Evolutionary conservation across 2,329 filamentous ascomycete species (phyloP), one percentile per base, ranked within the genome.

Genomic region (Ceratocystis ficicola): DNA sequence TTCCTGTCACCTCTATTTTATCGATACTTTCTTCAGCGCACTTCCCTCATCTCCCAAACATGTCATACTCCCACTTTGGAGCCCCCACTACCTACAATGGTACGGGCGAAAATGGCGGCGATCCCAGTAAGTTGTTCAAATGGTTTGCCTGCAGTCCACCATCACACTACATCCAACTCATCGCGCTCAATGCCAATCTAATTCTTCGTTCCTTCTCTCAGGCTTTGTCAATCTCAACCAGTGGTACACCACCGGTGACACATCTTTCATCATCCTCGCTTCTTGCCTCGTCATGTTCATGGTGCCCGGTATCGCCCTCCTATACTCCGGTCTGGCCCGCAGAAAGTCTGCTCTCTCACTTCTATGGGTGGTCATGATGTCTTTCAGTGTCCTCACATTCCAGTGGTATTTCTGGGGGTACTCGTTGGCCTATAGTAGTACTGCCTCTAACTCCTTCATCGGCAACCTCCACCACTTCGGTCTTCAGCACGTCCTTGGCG

Each of bases 401-500:
- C 94, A 99, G 79, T 99, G 94, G 94, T 97, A 96, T 74, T 96
- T 99, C 76, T 97, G 94, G 93, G 94, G 94, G 46, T 99, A 96
- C 77, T 96, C 93, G 15, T 81, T 99, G 68, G 92, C 93, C 64
- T 96, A 97, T 77, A 94, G 89, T 73, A 81, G 83, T 55, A 85
- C 85, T 15, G 89, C 87, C 3, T 90, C 84, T 70, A 96, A 89
- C 77, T 88, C 89, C 64, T 97, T 89, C 78, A 97, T 99, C 73
- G 94, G 94, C 65, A 85, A 97, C 75, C 78, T 99, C 66, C 82
- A 86, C 71, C 89, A 95, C 76, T 96, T 97, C 72, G 94, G 91
- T 68, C 81, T 99, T 71, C 87, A 84, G 80, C 89, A 91, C 73
- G 90, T 90, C 1, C 81, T 95, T 71, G 94, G 83, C 64, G 80